Conservation (phyloP, 257 asterid genomes). For the Perilla frutescens region DNA sequence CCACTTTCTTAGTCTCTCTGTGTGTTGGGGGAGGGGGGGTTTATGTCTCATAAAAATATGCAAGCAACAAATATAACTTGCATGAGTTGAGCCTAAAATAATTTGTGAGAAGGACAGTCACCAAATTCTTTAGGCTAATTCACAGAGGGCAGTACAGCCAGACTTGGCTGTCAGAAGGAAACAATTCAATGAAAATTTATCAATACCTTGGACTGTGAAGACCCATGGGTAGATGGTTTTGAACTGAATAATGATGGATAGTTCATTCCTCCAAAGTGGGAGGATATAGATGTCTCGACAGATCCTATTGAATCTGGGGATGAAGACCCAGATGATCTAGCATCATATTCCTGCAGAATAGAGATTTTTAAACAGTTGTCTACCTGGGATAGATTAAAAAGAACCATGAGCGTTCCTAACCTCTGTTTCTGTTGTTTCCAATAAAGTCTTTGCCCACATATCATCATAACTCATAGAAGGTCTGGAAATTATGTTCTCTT, state of each 20-base stretch:
- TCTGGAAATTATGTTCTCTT: constrained; percentile 85
- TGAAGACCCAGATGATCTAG: constrained; percentile 93
- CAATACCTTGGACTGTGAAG: constrained; percentile 74
- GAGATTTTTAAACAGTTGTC: constrained; percentile 16
- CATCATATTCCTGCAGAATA: constrained; percentile 80
- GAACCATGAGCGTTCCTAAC: constrained; percentile 44
- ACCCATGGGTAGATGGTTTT: constrained; percentile 71
- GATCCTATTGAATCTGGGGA: constrained; percentile 97
- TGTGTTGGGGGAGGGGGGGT: background rate
- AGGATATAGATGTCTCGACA: constrained; percentile 95
- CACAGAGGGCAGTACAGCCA: constrained; percentile 6
- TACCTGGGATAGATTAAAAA: constrained; percentile 27
- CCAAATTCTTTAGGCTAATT: background rate
- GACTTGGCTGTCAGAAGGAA: background rate
- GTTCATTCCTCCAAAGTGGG: constrained; percentile 97
- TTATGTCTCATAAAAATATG: background rate
- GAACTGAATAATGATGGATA: constrained; percentile 98
- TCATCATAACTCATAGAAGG: constrained; percentile 97
- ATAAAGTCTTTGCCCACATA: constrained; percentile 99
- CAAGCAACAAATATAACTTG: background rate
- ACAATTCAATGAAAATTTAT: constrained; percentile 20
- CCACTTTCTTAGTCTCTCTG: background rate
- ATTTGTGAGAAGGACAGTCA: constrained; percentile 10
- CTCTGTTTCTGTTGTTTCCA: constrained; percentile 82
- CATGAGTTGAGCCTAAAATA: background rate